Percentiles rank a stretch among this genome's conserved stretches.
Conservation (phyloP, 2,329 filamentous ascomycete species). For the Dactylellina haptotyla region DNA sequence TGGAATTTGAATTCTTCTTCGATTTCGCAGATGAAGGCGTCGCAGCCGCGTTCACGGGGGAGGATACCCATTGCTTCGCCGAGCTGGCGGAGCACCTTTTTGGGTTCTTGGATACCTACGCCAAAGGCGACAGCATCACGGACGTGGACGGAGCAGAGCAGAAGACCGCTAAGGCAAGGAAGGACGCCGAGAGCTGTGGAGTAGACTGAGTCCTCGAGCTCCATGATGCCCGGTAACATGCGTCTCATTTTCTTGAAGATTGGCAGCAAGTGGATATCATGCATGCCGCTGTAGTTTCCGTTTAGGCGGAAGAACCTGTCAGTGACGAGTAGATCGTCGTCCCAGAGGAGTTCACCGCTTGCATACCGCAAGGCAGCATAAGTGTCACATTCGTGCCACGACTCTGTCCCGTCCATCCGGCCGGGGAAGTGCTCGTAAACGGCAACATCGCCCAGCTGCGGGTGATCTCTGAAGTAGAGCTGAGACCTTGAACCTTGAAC, state of each 20-base stretch:
- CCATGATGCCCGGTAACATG: not conserved
- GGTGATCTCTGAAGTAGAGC: slow-evolving; percentile 17
- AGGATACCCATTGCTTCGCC: not conserved
- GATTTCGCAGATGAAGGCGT: not conserved
- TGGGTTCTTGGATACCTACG: not conserved
- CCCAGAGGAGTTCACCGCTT: not conserved
- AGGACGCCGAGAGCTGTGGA: not conserved
- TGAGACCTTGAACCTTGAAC: slow-evolving; percentile 1
- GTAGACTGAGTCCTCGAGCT: not conserved
- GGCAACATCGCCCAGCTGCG: slow-evolving; percentile 10
- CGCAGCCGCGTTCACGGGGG: not conserved
- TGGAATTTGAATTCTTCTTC: not conserved
- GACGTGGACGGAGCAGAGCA: not conserved
- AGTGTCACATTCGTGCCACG: not conserved
- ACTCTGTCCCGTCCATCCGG: not conserved
- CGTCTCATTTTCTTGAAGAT: not conserved
- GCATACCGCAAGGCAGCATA: slow-evolving; percentile 2
- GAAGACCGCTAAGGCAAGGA: not conserved
- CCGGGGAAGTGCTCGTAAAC: slow-evolving; percentile 2
- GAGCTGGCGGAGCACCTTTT: not conserved
- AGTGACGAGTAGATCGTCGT: not conserved
- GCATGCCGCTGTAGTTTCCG: not conserved
- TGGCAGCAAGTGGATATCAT: not conserved
- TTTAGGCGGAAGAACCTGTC: not conserved
- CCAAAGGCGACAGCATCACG: slow-evolving; percentile 1